phyloP scores from a whole-genome alignment of 495 filamentous ascomycete species.

The Chaetomidium leptoderma region DNA sequence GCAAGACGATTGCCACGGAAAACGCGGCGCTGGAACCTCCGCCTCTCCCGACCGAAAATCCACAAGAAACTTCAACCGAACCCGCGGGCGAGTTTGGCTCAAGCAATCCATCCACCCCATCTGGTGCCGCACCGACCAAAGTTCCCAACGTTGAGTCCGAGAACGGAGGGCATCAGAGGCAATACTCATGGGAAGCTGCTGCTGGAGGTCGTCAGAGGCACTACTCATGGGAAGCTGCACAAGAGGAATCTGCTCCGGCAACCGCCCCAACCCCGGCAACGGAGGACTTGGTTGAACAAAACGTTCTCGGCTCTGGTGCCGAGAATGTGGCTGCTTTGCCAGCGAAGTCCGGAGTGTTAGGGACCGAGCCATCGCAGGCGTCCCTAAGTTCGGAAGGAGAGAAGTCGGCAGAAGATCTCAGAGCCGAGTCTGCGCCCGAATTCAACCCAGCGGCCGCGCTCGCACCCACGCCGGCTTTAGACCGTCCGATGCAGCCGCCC shows the following conservation, averaged over 20 bases:
- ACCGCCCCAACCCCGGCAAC: neutral
- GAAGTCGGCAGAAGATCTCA: conserved; percentile 1
- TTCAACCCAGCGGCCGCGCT: conserved; percentile 23
- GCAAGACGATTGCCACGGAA: conserved; percentile 3
- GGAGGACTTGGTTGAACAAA: conserved; percentile 11
- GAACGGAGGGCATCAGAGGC: neutral
- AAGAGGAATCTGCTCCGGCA: neutral
- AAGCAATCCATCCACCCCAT: neutral
- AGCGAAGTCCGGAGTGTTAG: neutral
- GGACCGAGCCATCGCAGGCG: neutral
- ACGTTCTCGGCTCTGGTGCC: conserved; percentile 6
- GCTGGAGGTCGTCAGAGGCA: conserved; percentile 31
- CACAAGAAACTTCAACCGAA: neutral
- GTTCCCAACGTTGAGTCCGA: neutral
- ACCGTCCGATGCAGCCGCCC: conserved; percentile 28
- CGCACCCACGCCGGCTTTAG: conserved; percentile 24
- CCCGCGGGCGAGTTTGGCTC: neutral
- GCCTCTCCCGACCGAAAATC: neutral
- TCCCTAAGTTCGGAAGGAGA: neutral
- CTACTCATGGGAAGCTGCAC: conserved; percentile 51
- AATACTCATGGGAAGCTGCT: no score
- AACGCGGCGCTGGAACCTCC: neutral
- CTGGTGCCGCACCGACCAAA: neutral
- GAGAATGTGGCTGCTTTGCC: neutral
- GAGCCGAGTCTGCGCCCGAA: conserved; percentile 7